These are phyloP conservation scores for Phytophthora uliginosa DNA, from an alignment of 352 stramenopile genomes.

Conservation along the genomic window DNA sequence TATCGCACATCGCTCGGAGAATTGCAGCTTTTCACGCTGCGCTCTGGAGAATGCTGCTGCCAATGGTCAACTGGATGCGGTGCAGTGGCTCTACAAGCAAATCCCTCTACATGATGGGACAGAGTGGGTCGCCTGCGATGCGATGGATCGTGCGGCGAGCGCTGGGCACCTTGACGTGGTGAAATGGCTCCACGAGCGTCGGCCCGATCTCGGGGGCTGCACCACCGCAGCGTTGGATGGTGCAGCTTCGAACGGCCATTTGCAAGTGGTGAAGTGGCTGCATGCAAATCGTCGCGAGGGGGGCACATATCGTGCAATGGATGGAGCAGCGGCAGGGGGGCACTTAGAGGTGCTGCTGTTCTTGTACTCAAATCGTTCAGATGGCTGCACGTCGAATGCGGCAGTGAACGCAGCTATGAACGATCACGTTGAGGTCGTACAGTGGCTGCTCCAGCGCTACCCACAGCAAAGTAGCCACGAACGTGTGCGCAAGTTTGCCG, in stretches of 20 bases:
- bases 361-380: conserved; percentile 32
- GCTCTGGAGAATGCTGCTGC: conserved; percentile 28
- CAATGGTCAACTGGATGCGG: conserved; percentile 20
- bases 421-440: conserved; percentile 40
- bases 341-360: conserved; percentile 48
- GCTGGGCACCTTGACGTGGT: conserved; percentile 43
- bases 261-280: conserved; percentile 38
- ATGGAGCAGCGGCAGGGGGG: conserved; percentile 38
- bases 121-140: conserved; percentile 28
- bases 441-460: conserved; percentile 45
- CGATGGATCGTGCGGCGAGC: conserved; percentile 45
- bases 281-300: conserved; percentile 38
- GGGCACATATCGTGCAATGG: conserved; percentile 38
- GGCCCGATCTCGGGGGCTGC: conserved; percentile 33
- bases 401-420: conserved; percentile 31
- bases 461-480: conserved; percentile 37
- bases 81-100: conserved; percentile 30
- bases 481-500: conserved; percentile 35
- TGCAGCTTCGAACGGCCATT: conserved; percentile 39
- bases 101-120: not conserved
- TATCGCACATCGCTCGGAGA: conserved; percentile 21
- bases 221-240: conserved; percentile 43
- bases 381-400: conserved; percentile 42
- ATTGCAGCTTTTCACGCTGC: conserved; percentile 18
- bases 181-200: conserved; percentile 39